Conservation (phyloP, 2,329 filamentous ascomycete species). For the Diplodia sapinea region DNA sequence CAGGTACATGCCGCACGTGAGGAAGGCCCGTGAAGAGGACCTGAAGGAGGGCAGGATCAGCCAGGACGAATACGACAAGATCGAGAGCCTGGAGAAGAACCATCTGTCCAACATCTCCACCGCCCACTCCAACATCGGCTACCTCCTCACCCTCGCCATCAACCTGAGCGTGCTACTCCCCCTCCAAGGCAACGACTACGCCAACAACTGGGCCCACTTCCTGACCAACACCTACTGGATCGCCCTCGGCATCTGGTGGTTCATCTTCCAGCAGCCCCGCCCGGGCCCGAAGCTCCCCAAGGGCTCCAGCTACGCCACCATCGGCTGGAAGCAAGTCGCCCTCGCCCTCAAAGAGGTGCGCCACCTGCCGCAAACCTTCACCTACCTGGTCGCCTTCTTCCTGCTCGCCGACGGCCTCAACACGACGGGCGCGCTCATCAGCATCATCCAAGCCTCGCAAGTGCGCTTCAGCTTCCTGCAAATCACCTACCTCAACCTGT, state of each 20-base stretch:
- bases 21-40: conserved; percentile 58
- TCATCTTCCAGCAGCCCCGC: conserved; percentile 67
- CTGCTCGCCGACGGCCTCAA: conserved; percentile 73
- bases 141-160: conserved; percentile 53
- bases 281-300: conserved; percentile 61
- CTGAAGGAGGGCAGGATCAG: conserved; percentile 57
- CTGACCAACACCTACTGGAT: conserved; percentile 73
- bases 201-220: conserved; percentile 71
- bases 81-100: conserved; percentile 68
- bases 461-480: conserved; percentile 69
- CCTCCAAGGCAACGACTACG: conserved; percentile 61
- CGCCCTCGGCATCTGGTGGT: conserved; percentile 69
- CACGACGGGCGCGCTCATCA: conserved; percentile 72
- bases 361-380: conserved; percentile 68
- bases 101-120: conserved; percentile 65
- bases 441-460: conserved; percentile 68
- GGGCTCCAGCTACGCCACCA: conserved; percentile 59
- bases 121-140: conserved; percentile 47
- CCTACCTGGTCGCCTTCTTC: conserved; percentile 69
- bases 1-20: conserved; percentile 59
- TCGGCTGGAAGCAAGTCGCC: conserved; percentile 64
- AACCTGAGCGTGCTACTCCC: conserved; percentile 57
- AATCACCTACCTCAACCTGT: conserved; percentile 69
- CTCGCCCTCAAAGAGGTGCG: conserved; percentile 57
- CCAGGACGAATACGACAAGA: conserved; percentile 64